A percentile compares a stretch with the other conserved stretches of the same genome.
Evolutionary conservation across 352 stramenopile genomes (phyloP).

Genomic region (Thalassiosira sp.): DNA sequence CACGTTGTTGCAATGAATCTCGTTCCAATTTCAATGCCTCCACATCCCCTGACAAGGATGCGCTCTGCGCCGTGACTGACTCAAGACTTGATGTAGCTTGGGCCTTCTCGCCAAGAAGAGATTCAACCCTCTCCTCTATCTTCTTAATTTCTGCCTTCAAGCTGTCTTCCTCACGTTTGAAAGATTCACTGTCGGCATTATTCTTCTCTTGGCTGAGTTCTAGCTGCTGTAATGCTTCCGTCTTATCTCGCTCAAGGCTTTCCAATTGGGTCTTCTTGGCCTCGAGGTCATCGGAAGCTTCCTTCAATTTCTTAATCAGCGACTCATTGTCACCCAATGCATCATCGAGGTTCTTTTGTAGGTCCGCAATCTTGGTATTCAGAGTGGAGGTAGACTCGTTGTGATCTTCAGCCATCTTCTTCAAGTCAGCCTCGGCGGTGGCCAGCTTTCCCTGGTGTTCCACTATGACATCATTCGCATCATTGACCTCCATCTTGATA

Average conservation of each 20-base stretch:
- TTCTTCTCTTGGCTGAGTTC: constrained; percentile 9
- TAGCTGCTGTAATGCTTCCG: constrained; percentile 23
- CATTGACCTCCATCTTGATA: constrained; percentile 21
- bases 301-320: constrained; percentile 44
- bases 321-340: constrained; percentile 31
- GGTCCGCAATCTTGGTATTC: constrained; percentile 20
- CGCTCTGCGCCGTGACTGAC: constrained; percentile 15
- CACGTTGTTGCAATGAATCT: constrained; percentile 16
- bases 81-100: constrained; percentile 18
- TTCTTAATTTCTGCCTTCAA: constrained; percentile 20
- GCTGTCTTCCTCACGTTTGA: constrained; percentile 27
- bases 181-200: constrained; percentile 16
- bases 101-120: constrained; percentile 27
- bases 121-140: constrained; percentile 14
- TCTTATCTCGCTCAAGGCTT: constrained; percentile 28
- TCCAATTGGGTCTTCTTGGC: constrained; percentile 15
- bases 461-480: constrained; percentile 6
- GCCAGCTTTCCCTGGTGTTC: constrained; percentile 17
- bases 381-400: constrained; percentile 9
- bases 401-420: constrained; percentile 10
- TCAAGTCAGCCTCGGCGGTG: constrained; percentile 15
- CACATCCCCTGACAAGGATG: constrained; percentile 6
- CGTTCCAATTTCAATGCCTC: constrained; percentile 22
- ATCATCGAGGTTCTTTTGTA: constrained; percentile 13
- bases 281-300: constrained; percentile 26